A percentile compares a stretch with the other conserved stretches of the same genome.
Conservation (phyloP, 805 yeast species). For the Hanseniaspora lindneri region DNA sequence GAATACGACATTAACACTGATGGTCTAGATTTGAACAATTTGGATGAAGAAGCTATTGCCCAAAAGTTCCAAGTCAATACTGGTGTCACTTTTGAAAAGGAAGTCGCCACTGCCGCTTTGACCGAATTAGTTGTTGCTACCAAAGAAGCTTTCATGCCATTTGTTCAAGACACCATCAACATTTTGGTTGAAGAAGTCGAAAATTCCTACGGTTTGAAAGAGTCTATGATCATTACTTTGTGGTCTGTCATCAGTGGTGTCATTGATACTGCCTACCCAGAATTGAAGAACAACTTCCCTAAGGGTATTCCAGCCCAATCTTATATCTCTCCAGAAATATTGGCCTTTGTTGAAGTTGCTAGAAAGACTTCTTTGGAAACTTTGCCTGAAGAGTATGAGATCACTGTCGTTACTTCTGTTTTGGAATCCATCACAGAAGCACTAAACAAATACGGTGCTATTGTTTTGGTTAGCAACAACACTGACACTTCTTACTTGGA, state of each 20-base stretch:
- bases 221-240: slow-evolving; percentile 66
- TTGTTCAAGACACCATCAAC: slow-evolving; percentile 56
- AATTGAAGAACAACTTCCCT: slow-evolving; percentile 41
- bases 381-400: slow-evolving; percentile 71
- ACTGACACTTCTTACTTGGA: slow-evolving; percentile 51
- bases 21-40: slow-evolving; percentile 40
- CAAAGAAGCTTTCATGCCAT: slow-evolving; percentile 64
- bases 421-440: slow-evolving; percentile 64
- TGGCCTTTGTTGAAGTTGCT: slow-evolving; percentile 50
- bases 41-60: slow-evolving; percentile 49
- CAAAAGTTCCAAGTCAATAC: slow-evolving; percentile 79
- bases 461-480: slow-evolving; percentile 49
- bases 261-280: slow-evolving; percentile 35
- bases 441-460: slow-evolving; percentile 58
- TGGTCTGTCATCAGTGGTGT: slow-evolving; percentile 75
- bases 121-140: slow-evolving; percentile 83
- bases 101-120: slow-evolving; percentile 82
- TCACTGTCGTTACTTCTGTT: slow-evolving; percentile 65
- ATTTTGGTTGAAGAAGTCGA: slow-evolving; percentile 60
- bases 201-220: slow-evolving; percentile 83
- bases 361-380: slow-evolving; percentile 52
- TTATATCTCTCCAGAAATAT: slow-evolving; percentile 46
- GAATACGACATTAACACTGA: slow-evolving; percentile 62
- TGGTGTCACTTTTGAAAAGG: slow-evolving; percentile 91
- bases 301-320: slow-evolving; percentile 52